Evolutionary conservation across 1,139 yeast species (phyloP), one percentile per base, ranked within the genome.

Genomic region (Hemisphaericaspora xylanilytica): DNA sequence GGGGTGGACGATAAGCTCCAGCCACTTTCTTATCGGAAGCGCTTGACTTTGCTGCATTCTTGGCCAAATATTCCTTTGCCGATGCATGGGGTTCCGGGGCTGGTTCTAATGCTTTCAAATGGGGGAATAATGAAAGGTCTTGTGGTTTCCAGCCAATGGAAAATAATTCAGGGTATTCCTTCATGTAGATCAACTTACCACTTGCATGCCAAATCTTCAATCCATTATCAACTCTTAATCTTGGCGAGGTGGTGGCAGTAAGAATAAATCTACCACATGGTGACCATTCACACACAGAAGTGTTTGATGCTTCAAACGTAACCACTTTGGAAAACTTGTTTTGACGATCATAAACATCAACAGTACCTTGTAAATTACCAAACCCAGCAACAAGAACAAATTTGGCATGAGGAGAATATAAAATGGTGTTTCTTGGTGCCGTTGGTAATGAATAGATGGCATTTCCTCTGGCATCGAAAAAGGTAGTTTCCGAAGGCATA

Each of bases 1-100:
- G 96, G 7, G 97, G 97, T 24, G 97, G 97, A 61, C 95, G 80
- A 63, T 90, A 90, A 22, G 97, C 97, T 42, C 96, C 96, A 26
- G 78, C 75, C 32, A 86, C 82, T 55, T 81, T 81, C 40, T 63
- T 58, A 5, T 66, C 63, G 9, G 75, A 67, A 24, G 68, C 67
- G 35, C 61, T 62, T 20, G 63, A 63, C 8, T 65, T 51, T 17
- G 65, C 67, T 28, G 56, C 64, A 45, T 73, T 73, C 47, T 75
- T 69, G 27, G 71, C 70, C 54, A 75, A 52, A 51, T 59, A 80
- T 40, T 79, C 85, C 36, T 70, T 63, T 12, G 86, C 87, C 36
- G 88, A 80, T 40, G 67, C 65, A 56, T 90, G 94, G 7, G 92
- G 79, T 40, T 67, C 73, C 16, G 88, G 85, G 24, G 83, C 75